These are phyloP conservation scores for Paxillus ammoniavirescens DNA, from an alignment of 768 basidiomycete genomes.

Conservation along the genomic window DNA sequence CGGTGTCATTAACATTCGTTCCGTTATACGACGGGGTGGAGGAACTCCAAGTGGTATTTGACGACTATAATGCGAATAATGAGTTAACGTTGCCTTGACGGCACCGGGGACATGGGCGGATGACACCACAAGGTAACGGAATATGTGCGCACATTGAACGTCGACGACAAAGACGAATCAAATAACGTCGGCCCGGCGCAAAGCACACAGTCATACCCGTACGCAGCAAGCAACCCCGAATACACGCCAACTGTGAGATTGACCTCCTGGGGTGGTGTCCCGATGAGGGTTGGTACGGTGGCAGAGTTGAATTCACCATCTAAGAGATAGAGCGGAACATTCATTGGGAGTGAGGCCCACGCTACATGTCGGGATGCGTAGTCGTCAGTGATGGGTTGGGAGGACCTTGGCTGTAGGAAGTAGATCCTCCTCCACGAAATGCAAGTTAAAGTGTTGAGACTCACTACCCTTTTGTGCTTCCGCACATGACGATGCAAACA, in stretches of 20 bases:
- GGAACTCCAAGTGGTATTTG: conserved; percentile 10
- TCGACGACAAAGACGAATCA: conserved; percentile 21
- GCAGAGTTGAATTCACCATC: conserved; percentile 10
- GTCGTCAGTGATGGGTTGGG: neutral
- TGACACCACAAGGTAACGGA: neutral
- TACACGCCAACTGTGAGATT: conserved; percentile 23
- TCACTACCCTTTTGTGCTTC: conserved; percentile 15
- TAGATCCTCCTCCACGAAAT: no score
- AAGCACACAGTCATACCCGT: conserved; percentile 24
- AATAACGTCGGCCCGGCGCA: conserved; percentile 22
- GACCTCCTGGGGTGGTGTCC: conserved; percentile 28
- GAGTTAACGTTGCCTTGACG: neutral
- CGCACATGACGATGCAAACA: conserved; percentile 2
- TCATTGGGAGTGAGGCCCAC: conserved; percentile 26
- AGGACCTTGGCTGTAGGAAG: no score
- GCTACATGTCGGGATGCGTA: conserved; percentile 11
- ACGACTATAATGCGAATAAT: conserved; percentile 10
- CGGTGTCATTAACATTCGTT: conserved; percentile 14
- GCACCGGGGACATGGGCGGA: neutral
- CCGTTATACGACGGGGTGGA: conserved; percentile 19
- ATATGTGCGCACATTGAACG: conserved; percentile 20
- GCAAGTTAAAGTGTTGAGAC: neutral
- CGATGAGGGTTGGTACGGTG: conserved; percentile 20
- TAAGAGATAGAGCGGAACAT: conserved; percentile 13
- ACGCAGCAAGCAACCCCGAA: conserved; percentile 12